Conservation (phyloP, 257 asterid genomes). For the Ophiorrhiza pumila region DNA sequence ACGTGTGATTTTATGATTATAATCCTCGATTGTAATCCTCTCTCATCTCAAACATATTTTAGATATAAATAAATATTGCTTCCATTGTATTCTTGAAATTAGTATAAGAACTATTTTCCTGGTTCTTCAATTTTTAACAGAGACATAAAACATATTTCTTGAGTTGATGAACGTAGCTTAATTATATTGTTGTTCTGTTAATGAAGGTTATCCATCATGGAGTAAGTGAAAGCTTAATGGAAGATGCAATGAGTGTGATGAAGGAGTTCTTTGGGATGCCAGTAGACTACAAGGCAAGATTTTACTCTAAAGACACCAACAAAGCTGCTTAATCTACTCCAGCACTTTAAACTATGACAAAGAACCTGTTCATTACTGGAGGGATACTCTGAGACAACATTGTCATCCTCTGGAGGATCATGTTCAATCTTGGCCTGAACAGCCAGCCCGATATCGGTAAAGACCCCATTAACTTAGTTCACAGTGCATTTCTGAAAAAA, state of each 20-base stretch:
- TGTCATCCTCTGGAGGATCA: slow-evolving; percentile 54
- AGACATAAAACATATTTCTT: no score
- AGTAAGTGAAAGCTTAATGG: slow-evolving; percentile 35
- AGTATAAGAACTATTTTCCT: no score
- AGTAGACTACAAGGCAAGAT: slow-evolving; percentile 34
- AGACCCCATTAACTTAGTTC: neutral
- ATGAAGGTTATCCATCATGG: slow-evolving; percentile 61
- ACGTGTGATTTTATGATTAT: no score
- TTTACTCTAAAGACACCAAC: slow-evolving; percentile 29
- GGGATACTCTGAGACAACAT: slow-evolving; percentile 57
- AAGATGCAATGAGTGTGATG: slow-evolving; percentile 41
- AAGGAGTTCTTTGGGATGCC: slow-evolving; percentile 46
- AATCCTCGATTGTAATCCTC: no score
- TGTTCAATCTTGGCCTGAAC: slow-evolving; percentile 46
- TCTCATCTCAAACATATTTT: no score
- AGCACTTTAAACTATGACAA: slow-evolving; percentile 47
- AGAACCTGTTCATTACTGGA: slow-evolving; percentile 55
- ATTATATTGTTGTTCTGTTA: no score
- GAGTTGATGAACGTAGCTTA: no score
- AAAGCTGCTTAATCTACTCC: slow-evolving; percentile 46
- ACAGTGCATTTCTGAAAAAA: neutral
- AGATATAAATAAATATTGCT: no score
- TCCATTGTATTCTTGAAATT: no score
- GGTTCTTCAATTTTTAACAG: no score
- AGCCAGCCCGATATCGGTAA: slow-evolving; percentile 51